These are phyloP conservation scores for Salisapilia sapeloensis DNA, from an alignment of 352 stramenopile genomes.

Conservation along the genomic window DNA sequence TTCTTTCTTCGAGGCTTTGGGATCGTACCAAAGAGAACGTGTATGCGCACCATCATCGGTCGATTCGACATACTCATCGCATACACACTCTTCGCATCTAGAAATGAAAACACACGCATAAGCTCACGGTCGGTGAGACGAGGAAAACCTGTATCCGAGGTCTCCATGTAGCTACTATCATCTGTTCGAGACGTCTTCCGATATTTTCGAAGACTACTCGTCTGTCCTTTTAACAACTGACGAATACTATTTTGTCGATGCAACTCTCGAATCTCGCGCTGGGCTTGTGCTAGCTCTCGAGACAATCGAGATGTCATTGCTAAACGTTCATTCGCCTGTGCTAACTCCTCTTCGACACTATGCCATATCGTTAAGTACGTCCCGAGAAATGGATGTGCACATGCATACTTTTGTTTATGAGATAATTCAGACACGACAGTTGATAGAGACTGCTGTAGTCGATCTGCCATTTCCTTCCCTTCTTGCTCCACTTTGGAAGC, in stretches of 20 bases:
- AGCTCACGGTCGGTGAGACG: no score
- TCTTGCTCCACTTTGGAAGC: constrained; percentile 29
- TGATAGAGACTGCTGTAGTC: constrained; percentile 26
- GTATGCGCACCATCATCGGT: constrained; percentile 29
- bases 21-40: constrained; percentile 43
- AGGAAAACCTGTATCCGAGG: no score
- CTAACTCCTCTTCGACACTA: constrained; percentile 45
- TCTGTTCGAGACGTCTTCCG: not conserved
- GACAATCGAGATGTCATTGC: constrained; percentile 28
- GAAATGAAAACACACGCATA: constrained; percentile 43
- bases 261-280: constrained; percentile 61
- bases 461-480: constrained; percentile 15
- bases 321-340: constrained; percentile 35
- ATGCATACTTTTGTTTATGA: constrained; percentile 36
- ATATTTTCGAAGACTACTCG: not conserved
- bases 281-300: constrained; percentile 43
- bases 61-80: constrained; percentile 42
- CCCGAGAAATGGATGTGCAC: no score
- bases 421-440: constrained; percentile 34
- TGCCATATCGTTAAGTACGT: not conserved
- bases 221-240: constrained; percentile 19
- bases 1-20: not conserved
- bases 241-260: constrained; percentile 53
- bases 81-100: constrained; percentile 59
- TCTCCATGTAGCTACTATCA: no score